Evolutionary conservation across 2,329 filamentous ascomycete species (phyloP).

Genomic region (Talaromyces sp.): DNA sequence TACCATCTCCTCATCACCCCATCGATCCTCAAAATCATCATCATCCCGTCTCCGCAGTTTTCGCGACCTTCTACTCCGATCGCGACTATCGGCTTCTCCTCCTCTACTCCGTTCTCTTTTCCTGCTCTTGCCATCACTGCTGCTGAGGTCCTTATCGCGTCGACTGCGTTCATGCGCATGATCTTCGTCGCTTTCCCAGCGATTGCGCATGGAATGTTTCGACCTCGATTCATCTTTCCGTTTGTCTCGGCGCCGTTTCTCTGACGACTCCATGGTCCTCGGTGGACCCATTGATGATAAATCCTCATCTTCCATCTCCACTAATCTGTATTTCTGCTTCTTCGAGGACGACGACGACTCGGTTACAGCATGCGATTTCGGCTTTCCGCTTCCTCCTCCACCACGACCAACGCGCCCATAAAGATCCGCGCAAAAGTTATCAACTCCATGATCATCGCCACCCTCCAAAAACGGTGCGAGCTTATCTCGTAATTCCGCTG

Average conservation of each 20-base stretch:
- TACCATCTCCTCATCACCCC: constrained; percentile 70
- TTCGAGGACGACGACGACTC: constrained; percentile 25
- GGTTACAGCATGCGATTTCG: neutral
- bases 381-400: neutral
- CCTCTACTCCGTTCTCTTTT: constrained; percentile 40
- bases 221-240: constrained; percentile 24
- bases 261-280: constrained; percentile 37
- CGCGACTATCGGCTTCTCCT: constrained; percentile 37
- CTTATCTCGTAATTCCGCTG: constrained; percentile 50
- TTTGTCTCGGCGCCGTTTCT: constrained; percentile 34
- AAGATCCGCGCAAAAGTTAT: constrained; percentile 50
- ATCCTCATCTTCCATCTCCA: constrained; percentile 54
- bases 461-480: constrained; percentile 53
- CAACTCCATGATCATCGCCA: constrained; percentile 46
- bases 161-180: constrained; percentile 25
- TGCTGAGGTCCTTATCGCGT: constrained; percentile 34
- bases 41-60: constrained; percentile 55
- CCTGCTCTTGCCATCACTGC: constrained; percentile 27
- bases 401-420: constrained; percentile 35
- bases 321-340: constrained; percentile 54
- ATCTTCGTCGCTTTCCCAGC: constrained; percentile 20
- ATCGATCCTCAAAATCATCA: constrained; percentile 70
- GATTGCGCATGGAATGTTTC: constrained; percentile 22
- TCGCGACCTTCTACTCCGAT: constrained; percentile 49
- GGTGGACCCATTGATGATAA: constrained; percentile 28